Evolutionary conservation across 169 alveolate species (phyloP).

Genomic region (Gregarina niphandrodes): DNA sequence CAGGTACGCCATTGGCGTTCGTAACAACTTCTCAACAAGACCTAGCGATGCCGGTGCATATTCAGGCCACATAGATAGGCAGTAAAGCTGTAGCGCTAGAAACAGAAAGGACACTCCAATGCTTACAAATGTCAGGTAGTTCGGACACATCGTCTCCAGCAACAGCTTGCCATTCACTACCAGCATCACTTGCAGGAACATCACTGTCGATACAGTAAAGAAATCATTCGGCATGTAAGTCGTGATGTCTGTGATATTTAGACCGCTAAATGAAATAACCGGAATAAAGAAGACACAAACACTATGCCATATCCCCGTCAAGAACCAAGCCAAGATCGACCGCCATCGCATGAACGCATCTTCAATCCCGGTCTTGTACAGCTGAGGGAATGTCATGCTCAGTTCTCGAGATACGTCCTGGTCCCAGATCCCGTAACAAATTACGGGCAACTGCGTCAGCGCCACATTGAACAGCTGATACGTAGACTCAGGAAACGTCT

Average conservation of each 20-base stretch:
- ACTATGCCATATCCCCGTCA: conserved; percentile 35
- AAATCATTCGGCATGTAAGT: conserved; percentile 22
- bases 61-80: no score
- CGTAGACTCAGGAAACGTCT: conserved; percentile 69
- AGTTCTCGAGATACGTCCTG: conserved; percentile 32
- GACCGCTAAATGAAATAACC: conserved; percentile 22
- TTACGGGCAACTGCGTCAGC: conserved; percentile 66
- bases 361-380: conserved; percentile 36
- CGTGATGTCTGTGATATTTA: conserved; percentile 25
- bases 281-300: conserved; percentile 23
- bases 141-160: conserved; percentile 35
- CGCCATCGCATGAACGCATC: conserved; percentile 31
- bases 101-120: no score
- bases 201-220: conserved; percentile 25
- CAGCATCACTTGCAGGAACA: conserved; percentile 28
- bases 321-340: conserved; percentile 33
- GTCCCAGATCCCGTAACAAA: conserved; percentile 44
- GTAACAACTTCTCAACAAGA: no score
- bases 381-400: conserved; percentile 29
- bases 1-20: no score
- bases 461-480: conserved; percentile 71
- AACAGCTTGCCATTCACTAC: conserved; percentile 36
- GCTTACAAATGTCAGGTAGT: conserved; percentile 18
- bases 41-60: no score
- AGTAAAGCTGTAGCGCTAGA: no score